Evolutionary conservation across 2,329 filamentous ascomycete genomes (phyloP).

Genomic region (Fusarium drepaniforme): DNA sequence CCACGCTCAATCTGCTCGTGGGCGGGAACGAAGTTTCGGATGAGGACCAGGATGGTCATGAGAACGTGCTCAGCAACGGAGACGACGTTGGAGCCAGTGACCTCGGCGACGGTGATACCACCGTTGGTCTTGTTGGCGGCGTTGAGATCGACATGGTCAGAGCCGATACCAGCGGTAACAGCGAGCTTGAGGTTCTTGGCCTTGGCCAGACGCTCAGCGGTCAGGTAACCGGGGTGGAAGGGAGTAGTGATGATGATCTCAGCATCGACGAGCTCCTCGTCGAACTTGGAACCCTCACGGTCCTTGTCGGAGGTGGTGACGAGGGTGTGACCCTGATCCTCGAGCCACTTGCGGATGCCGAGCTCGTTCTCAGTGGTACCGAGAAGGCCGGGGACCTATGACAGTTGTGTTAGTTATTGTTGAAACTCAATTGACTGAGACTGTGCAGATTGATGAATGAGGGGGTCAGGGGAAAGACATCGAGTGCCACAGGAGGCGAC

Average conservation of each 20-base stretch:
- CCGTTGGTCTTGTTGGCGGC: slow-evolving; percentile 99
- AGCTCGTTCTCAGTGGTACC: slow-evolving; percentile 99
- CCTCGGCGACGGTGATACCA: slow-evolving; percentile 95
- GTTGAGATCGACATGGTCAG: slow-evolving; percentile 97
- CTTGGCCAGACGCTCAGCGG: slow-evolving; percentile 93
- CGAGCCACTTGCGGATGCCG: slow-evolving; percentile 96
- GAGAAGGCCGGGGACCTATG: slow-evolving; percentile 81
- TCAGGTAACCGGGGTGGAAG: slow-evolving; percentile 99
- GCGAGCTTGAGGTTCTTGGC: slow-evolving; percentile 99
- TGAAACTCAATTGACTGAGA: slow-evolving; percentile 24
- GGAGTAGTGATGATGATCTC: slow-evolving; percentile 99
- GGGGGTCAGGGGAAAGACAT: slow-evolving; percentile 20
- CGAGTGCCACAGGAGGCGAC: slow-evolving; percentile 1
- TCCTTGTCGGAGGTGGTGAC: slow-evolving; percentile 99
- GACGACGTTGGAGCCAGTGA: slow-evolving; percentile 98
- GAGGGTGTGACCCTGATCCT: slow-evolving; percentile 95
- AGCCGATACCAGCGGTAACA: slow-evolving; percentile 96
- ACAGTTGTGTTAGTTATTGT: slow-evolving; percentile 29
- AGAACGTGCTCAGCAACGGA: slow-evolving; percentile 99
- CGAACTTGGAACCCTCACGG: slow-evolving; percentile 90
- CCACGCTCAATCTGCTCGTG: slow-evolving; percentile 92
- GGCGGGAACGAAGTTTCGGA: slow-evolving; percentile 98
- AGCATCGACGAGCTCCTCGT: slow-evolving; percentile 94
- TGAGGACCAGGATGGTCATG: slow-evolving; percentile 96
- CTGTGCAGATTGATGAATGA: not conserved